Evolutionary conservation across 768 basidiomycete species (phyloP), one percentile per base, ranked within the genome.

Genomic region (Lentinula edodes): DNA sequence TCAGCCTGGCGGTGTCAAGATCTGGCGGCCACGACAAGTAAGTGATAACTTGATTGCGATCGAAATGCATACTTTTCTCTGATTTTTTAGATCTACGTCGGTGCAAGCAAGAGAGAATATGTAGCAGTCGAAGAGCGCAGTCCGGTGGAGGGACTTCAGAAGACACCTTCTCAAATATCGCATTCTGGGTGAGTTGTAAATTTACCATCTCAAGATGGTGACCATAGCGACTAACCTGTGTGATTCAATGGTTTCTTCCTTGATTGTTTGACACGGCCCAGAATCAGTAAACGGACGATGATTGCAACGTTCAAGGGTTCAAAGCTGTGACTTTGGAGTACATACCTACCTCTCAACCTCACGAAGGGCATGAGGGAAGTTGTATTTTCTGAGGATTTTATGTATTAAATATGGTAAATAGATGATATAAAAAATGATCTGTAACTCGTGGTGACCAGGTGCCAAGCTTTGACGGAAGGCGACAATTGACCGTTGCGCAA

Each of bases 21-120:
- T 96, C 66, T 96, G 95, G 93, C 82, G 91, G 50, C 92, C 91
- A 39, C 80, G 89, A 68, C 91, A 93, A 80, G 88, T 89, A 72
- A 61, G 75, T 66, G 58, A 54, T 39, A 52, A 34, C 15, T 7
- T 9, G 35, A 28, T 36, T 15, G 2, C 28, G 16, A 28, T 7
- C 18, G 7, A 57, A 32, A 15, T 38, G 6, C 16, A 32, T 50
- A 7, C 58, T n/a, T 52, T 20, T n/a, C 34, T 6, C 9, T 38
- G 2, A 20, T 20, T 20, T 20, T 38, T 23, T 63, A 92, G 88
- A 83, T 95, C 56, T 96, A 91, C 68, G 83, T 93, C 15, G 94
- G 94, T 5, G 74, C 83, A 6, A 75, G 80, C 15, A 87, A 87
- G 71, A 85, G 94, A 46, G 85, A 89, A 60, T 96, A 90, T 72